phyloP scores from a whole-genome alignment of 352 stramenopile genomes.

The Phytophthora multivora region DNA sequence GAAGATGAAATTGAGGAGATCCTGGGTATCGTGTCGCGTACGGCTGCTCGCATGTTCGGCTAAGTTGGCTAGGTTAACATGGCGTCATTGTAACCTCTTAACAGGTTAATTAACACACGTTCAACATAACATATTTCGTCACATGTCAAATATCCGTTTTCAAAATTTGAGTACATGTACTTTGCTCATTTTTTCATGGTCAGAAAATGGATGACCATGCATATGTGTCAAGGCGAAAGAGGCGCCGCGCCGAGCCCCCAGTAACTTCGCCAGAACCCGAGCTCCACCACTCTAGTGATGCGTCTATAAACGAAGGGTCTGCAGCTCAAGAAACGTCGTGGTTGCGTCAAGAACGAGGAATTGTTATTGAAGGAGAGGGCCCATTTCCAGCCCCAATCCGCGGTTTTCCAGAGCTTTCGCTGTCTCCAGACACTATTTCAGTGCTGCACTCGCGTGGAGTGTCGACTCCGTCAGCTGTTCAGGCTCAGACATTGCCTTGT shows the following conservation, averaged over 20 bases:
- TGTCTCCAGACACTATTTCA: slow-evolving; percentile 31
- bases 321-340: slow-evolving; percentile 47
- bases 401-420: slow-evolving; percentile 42
- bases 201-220: slow-evolving; percentile 19
- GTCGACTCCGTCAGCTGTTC: slow-evolving; percentile 94
- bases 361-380: slow-evolving; percentile 40
- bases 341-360: slow-evolving; percentile 58
- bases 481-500: slow-evolving; percentile 95
- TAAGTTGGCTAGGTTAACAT: slow-evolving; percentile 21
- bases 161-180: background rate
- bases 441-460: slow-evolving; percentile 49
- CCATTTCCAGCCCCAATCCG: slow-evolving; percentile 34
- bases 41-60: slow-evolving; percentile 86
- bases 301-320: background rate
- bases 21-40: slow-evolving; percentile 86
- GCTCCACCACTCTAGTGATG: background rate
- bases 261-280: background rate
- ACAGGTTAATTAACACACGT: slow-evolving; percentile 16
- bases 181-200: background rate
- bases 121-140: slow-evolving; percentile 3
- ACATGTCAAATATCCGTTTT: slow-evolving; percentile 21
- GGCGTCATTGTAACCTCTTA: slow-evolving; percentile 17
- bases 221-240: slow-evolving; percentile 52
- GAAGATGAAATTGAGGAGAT: slow-evolving; percentile 93
- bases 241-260: slow-evolving; percentile 25